phyloP scores from a whole-genome alignment of 192 early-diverging fungal genomes.

The Umbelopsis sp. region DNA sequence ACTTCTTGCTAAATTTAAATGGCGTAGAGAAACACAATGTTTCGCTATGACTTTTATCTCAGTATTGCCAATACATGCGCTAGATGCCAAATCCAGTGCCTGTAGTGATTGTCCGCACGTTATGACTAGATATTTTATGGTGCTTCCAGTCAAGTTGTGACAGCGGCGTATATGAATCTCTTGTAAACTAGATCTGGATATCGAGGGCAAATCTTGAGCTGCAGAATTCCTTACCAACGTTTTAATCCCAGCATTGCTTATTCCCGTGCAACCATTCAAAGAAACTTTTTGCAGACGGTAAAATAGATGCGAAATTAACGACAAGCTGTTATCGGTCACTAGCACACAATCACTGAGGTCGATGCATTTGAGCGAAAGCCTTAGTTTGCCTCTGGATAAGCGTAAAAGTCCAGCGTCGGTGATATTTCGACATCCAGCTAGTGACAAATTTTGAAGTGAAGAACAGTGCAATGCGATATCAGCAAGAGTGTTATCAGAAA shows the following conservation, averaged over 20 bases:
- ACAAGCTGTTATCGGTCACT: neutral
- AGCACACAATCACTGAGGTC: neutral
- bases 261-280: neutral
- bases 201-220: neutral
- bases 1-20: neutral
- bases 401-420: neutral
- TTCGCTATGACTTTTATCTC: neutral
- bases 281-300: neutral
- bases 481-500: neutral
- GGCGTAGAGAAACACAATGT: neutral
- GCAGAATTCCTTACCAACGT: neutral
- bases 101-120: neutral
- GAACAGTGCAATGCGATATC: conserved; percentile 1
- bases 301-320: neutral
- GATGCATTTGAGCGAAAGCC: neutral
- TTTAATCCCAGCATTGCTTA: neutral
- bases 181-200: neutral
- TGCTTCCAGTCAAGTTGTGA: neutral
- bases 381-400: neutral
- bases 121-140: neutral
- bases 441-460: neutral
- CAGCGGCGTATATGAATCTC: neutral
- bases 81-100: neutral
- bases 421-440: neutral
- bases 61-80: neutral